Conservation (phyloP, 2,329 filamentous ascomycete genomes). For the Tolypocladium guangdongense region DNA sequence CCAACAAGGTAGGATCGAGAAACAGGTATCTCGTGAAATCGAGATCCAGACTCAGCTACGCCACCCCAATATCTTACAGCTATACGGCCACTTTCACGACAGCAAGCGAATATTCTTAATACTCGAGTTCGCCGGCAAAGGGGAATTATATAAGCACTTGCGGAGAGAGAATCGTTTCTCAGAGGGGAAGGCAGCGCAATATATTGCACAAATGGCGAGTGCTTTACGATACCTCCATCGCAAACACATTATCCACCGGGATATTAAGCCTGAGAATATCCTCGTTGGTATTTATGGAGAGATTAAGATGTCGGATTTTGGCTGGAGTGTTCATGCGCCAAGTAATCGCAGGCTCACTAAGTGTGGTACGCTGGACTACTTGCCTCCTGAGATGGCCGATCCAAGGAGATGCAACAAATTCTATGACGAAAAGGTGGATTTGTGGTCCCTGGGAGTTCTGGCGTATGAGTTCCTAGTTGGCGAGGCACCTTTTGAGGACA, state of each 20-base stretch:
- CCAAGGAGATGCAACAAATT: background rate
- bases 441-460: slow-evolving; percentile 14
- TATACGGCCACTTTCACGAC: slow-evolving; percentile 66
- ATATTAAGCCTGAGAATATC: slow-evolving; percentile 22
- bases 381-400: slow-evolving; percentile 16
- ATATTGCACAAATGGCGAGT: slow-evolving; percentile 58
- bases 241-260: slow-evolving; percentile 19
- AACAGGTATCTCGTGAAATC: slow-evolving; percentile 60
- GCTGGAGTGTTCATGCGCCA: slow-evolving; percentile 17
- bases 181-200: slow-evolving; percentile 58
- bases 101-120: slow-evolving; percentile 61
- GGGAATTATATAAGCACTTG: slow-evolving; percentile 62
- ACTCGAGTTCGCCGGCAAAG: slow-evolving; percentile 53
- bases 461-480: slow-evolving; percentile 14
- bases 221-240: slow-evolving; percentile 16
- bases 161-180: slow-evolving; percentile 54
- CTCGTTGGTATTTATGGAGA: slow-evolving; percentile 17
- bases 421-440: slow-evolving; percentile 10
- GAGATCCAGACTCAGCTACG: slow-evolving; percentile 63
- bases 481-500: slow-evolving; percentile 14
- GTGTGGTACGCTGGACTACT: slow-evolving; percentile 17
- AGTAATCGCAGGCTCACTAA: slow-evolving; percentile 10
- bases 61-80: slow-evolving; percentile 52
- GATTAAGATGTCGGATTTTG: slow-evolving; percentile 18
- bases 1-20: slow-evolving; percentile 53